Base-by-base conservation (phyloP, 495 filamentous ascomycete genomes). In the Penicillium lagena region DNA sequence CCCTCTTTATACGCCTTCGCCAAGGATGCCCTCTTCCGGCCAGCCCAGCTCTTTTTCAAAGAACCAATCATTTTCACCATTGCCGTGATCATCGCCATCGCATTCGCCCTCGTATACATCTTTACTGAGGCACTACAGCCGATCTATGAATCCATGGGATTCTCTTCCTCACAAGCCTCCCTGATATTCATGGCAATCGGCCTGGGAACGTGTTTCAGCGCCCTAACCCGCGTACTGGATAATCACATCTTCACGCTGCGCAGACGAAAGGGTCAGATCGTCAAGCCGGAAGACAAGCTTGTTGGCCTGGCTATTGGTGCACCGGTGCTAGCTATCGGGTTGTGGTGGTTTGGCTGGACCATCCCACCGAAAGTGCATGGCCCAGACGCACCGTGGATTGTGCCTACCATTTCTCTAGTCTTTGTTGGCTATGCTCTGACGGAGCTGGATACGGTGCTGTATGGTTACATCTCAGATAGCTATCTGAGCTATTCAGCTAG, bases 301-400 rank as follows among this genome's bases (percentile, higher is more conserved):
- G 36, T 52, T 2, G 76, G 74, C 3, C 66, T 76, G 12, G 60
- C 48, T 8, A 50, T 77, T 29, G 75, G 68, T 1, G 68, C 70
- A 0, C 76, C 76, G 1, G 52, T 62, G 29, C 44, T 74, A 13
- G 70, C 71, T 11, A 50, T 65, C 28, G 61, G 62, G 2, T 52
- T 72, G 0, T 80, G 73, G 75, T 72, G 68, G 68, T 76, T 78
- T 42, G 70, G 60, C n/a, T 72, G 67, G 67, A 76, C 72, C 2
- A 64, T 76, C 7, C 76, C 76, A 2, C 72, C 74, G 0, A 43
- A 55, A 5, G 45, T 58, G 1, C 42, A 50, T 12, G 40, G 42
- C 1, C 28, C 40, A 0, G 9, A 37, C 22, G 41, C 55, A 9
- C 53, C 57, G 11, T 79, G 76, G 76, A 56, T 68, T 12, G 62